These are phyloP conservation scores for Hanseniaspora thailandica DNA, from an alignment of 805 yeast species.

Conservation along the genomic window DNA sequence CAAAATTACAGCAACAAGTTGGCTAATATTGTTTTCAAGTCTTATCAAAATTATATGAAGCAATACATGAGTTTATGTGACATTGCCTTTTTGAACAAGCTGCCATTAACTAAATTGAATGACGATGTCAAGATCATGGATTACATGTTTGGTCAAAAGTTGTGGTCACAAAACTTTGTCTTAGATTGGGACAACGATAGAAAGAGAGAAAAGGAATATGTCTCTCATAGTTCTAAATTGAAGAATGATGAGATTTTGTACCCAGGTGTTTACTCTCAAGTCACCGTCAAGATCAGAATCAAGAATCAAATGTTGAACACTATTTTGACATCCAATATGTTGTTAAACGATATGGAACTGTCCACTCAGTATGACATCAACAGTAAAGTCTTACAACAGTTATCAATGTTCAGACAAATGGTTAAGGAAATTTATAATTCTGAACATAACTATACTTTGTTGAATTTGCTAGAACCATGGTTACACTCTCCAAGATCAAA, in stretches of 20 bases:
- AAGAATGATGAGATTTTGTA: conserved; percentile 61
- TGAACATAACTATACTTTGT: conserved; percentile 52
- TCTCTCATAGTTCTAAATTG: conserved; percentile 40
- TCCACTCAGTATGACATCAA: conserved; percentile 79
- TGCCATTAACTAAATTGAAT: conserved; percentile 1
- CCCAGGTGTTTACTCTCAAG: conserved; percentile 69
- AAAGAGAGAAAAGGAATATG: conserved; percentile 55
- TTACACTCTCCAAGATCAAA: conserved; percentile 81
- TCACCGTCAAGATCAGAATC: conserved; percentile 65
- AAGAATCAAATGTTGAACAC: conserved; percentile 78
- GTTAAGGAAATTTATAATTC: conserved; percentile 91
- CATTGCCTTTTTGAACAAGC: conserved; percentile 3
- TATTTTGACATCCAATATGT: conserved; percentile 63
- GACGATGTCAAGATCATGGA: conserved; percentile 39
- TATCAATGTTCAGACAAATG: conserved; percentile 50
- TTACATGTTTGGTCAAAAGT: conserved; percentile 69
- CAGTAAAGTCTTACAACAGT: conserved; percentile 44
- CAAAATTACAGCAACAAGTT: conserved; percentile 6
- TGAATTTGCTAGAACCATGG: conserved; percentile 63
- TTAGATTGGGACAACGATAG: conserved; percentile 88
- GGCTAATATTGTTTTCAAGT: not conserved
- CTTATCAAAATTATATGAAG: not conserved
- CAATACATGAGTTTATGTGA: conserved; percentile 3
- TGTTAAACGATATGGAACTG: conserved; percentile 35
- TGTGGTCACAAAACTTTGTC: conserved; percentile 52